These are phyloP conservation scores for Furculomyces boomerangus DNA, from an alignment of 371 early-diverging fungal species.

Conservation along the genomic window DNA sequence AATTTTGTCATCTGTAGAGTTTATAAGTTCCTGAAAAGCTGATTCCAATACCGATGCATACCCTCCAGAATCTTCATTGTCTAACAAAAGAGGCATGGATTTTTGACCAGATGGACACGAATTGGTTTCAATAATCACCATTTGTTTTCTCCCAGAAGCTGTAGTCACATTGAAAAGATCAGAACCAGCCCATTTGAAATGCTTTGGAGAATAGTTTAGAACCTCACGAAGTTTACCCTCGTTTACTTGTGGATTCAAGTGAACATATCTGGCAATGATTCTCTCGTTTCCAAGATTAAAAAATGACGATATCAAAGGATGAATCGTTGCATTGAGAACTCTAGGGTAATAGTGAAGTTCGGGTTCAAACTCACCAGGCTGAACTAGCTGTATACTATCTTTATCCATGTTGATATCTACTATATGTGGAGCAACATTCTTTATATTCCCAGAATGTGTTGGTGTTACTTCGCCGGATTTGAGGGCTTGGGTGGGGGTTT, in stretches of 20 bases:
- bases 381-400: slow-evolving; percentile 19
- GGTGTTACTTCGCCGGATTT: no score
- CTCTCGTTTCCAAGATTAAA: slow-evolving; percentile 78
- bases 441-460: no score
- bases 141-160: slow-evolving; percentile 67
- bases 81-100: slow-evolving; percentile 80
- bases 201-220: slow-evolving; percentile 54
- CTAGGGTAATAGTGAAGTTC: slow-evolving; percentile 84
- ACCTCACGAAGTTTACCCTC: slow-evolving; percentile 37
- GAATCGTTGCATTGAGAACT: slow-evolving; percentile 79
- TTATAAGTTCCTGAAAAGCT: slow-evolving; percentile 53
- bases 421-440: no score
- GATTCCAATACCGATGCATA: slow-evolving; percentile 61
- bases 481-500: no score
- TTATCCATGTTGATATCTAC: no score
- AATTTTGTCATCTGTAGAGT: background rate
- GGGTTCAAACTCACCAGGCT: slow-evolving; percentile 63
- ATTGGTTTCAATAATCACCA: slow-evolving; percentile 92
- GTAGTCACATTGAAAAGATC: slow-evolving; percentile 87
- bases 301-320: slow-evolving; percentile 74
- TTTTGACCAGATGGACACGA: slow-evolving; percentile 91
- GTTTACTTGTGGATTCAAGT: slow-evolving; percentile 73
- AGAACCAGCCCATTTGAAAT: slow-evolving; percentile 85
- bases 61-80: slow-evolving; percentile 57
- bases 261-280: slow-evolving; percentile 74